Conservation (phyloP, 495 filamentous ascomycete genomes). For the Penicillium longicatenatum region DNA sequence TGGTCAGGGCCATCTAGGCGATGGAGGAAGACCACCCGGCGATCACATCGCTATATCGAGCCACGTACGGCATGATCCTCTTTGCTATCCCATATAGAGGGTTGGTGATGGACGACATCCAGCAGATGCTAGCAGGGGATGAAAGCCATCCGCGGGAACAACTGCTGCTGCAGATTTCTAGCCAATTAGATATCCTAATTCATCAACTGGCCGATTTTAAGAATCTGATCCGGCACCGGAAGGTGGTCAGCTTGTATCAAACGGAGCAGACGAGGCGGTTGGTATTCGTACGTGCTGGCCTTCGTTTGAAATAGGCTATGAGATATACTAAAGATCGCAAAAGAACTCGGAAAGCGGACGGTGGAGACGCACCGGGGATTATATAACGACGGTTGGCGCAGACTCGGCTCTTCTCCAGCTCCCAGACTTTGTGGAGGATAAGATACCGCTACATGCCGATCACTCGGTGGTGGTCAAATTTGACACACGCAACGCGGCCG, state of each 20-base stretch:
- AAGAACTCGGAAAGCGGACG: conserved; percentile 23
- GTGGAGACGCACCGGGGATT: conserved; percentile 22
- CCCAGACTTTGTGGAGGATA: conserved; percentile 17
- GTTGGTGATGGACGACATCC: conserved; percentile 33
- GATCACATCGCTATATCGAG: conserved; percentile 26
- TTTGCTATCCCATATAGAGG: conserved; percentile 37
- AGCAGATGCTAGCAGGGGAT: conserved; percentile 28
- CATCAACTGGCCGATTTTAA: conserved; percentile 23
- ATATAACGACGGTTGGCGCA: conserved; percentile 14
- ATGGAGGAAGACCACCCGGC: conserved; percentile 25
- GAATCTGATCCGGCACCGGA: conserved; percentile 31
- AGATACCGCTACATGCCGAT: conserved; percentile 17
- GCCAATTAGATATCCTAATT: conserved; percentile 22
- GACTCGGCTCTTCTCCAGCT: conserved; percentile 21
- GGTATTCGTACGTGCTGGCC: conserved; percentile 9
- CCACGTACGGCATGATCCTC: conserved; percentile 38
- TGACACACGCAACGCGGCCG: conserved; percentile 14
- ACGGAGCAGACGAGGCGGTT: conserved; percentile 30
- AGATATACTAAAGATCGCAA: conserved; percentile 12
- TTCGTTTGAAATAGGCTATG: conserved; percentile 9
- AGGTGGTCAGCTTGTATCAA: conserved; percentile 37
- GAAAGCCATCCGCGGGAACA: conserved; percentile 27
- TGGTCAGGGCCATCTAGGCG: conserved; percentile 30
- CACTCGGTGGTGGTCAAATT: conserved; percentile 20
- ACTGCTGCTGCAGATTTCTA: conserved; percentile 20